Conservation (phyloP, 2,329 filamentous ascomycete species). For the Fusarium subtropicale region DNA sequence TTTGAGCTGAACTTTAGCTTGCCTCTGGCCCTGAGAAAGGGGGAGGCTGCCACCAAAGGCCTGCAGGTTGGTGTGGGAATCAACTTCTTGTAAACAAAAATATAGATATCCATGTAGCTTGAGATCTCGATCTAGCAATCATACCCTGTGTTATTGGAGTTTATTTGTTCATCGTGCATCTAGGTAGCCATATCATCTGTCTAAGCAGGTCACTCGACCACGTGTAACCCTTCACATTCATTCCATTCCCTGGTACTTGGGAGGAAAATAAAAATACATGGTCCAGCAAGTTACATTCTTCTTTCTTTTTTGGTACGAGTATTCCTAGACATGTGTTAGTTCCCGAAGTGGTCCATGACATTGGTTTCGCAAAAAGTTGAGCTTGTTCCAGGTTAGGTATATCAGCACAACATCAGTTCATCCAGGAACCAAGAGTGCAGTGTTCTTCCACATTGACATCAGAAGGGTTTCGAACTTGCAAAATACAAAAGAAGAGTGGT, state of each 20-base stretch:
- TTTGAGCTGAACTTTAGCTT: constrained; percentile 97
- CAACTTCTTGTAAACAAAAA: constrained; percentile 80
- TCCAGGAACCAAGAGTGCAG: not conserved
- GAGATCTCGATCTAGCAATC: constrained; percentile 30
- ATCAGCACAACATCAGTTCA: not conserved
- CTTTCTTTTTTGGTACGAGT: rapidly evolving
- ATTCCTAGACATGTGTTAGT: no score
- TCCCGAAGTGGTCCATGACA: no score
- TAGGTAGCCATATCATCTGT: no score
- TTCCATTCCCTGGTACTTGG: rapidly evolving
- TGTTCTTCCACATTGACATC: not conserved
- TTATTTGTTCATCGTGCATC: not conserved
- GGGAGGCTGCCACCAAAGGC: constrained; percentile 90
- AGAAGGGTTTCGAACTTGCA: not conserved
- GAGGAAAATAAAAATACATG: rapidly evolving
- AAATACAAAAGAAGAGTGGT: constrained; percentile 1
- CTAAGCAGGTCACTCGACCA: not conserved
- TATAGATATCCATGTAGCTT: constrained; percentile 35
- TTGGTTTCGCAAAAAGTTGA: no score
- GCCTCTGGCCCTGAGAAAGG: constrained; percentile 82
- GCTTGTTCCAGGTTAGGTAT: not conserved
- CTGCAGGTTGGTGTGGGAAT: constrained; percentile 96
- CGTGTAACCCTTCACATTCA: rapidly evolving
- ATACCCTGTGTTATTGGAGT: constrained; percentile 1
- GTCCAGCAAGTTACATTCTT: rapidly evolving